Conservation (phyloP, 2,329 filamentous ascomycete genomes). For the Talaromyces sp. region DNA sequence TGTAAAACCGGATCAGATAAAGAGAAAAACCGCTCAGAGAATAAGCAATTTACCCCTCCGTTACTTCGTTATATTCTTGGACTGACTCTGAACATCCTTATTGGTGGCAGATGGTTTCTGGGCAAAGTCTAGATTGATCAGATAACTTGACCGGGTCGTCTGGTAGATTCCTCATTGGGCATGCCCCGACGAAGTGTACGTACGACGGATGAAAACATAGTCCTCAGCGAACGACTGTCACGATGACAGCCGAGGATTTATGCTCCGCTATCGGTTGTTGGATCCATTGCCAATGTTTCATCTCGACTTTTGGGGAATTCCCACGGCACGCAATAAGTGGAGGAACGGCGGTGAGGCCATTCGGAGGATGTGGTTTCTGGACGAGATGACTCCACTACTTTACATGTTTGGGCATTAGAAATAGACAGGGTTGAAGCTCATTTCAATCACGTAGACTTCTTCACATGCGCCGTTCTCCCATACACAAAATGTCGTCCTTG, state of each 20-base stretch:
- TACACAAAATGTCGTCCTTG: conserved; percentile 4
- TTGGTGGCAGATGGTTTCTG: neutral
- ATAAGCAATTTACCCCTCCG: neutral
- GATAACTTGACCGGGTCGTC: neutral
- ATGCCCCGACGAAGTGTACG: neutral
- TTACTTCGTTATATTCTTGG: neutral
- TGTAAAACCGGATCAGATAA: neutral
- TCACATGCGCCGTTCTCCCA: neutral
- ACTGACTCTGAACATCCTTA: neutral
- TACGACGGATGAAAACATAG: neutral
- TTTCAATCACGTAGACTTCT: neutral
- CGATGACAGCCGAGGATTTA: neutral
- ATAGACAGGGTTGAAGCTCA: neutral
- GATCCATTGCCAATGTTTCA: neutral
- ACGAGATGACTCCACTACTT: neutral
- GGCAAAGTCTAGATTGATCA: neutral
- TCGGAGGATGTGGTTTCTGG: neutral
- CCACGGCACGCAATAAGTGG: neutral
- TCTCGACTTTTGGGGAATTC: neutral
- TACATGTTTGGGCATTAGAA: neutral
- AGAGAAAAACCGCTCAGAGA: neutral
- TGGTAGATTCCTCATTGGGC: neutral
- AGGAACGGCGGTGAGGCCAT: neutral
- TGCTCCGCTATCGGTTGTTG: neutral
- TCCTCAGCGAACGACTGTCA: neutral